Percentiles rank a stretch among this genome's conserved stretches.
phyloP scores from a whole-genome alignment of 257 asterid species.

The Ocimum tenuiflorum region DNA sequence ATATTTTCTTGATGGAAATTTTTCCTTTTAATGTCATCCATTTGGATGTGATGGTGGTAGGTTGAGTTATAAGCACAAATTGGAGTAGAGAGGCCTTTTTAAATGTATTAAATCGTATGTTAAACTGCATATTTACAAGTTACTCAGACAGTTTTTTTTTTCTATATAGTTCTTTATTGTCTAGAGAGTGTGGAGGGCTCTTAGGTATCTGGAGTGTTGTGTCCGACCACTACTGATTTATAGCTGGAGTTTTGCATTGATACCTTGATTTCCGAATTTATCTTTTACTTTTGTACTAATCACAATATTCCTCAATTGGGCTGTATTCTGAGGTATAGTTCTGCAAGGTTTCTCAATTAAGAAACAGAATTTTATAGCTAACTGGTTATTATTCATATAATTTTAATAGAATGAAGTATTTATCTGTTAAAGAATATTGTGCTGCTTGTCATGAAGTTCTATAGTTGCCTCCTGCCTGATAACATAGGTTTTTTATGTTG shows the following conservation, averaged over 20 bases:
- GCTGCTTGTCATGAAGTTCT: neutral
- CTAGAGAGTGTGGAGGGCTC: too few species aligned
- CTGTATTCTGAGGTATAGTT: neutral
- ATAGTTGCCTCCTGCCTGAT: neutral
- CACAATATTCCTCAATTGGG: neutral
- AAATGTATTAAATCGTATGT: too few species aligned
- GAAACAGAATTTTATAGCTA: neutral
- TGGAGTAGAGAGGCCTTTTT: too few species aligned
- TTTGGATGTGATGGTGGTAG: neutral
- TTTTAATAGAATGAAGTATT: neutral
- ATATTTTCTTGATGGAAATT: too few species aligned
- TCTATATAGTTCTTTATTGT: too few species aligned
- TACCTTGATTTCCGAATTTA: neutral
- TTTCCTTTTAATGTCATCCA: neutral
- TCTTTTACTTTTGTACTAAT: neutral
- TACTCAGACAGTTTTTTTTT: neutral
- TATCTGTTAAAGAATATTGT: neutral
- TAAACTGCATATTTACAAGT: too few species aligned
- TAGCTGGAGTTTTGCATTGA: neutral
- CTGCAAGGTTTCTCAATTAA: neutral
- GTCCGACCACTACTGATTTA: neutral
- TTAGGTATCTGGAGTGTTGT: neutral
- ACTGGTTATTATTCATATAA: neutral
- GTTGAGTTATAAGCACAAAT: neutral
- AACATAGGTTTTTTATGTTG: slow-evolving; percentile 16